Evolutionary conservation across 768 basidiomycete genomes (phyloP), one percentile per base, ranked within the genome.

Genomic region (Agaricus blazei): DNA sequence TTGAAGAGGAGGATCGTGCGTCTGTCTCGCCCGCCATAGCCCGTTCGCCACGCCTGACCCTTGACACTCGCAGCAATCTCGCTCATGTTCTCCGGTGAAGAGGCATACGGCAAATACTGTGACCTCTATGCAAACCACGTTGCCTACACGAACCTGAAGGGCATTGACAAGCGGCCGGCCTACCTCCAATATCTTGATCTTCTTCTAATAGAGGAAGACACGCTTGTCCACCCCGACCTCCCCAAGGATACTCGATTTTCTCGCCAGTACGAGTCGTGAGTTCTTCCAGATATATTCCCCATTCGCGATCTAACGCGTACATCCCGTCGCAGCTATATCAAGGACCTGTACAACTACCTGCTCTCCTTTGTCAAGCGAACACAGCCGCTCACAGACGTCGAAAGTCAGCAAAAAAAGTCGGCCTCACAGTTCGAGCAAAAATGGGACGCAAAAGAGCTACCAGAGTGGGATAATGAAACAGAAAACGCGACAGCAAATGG

Each of bases 181-280:
- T 99, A 99, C 71, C 78, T 98, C 45, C 93, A 94, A 68, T 99
- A 95, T 68, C 81, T 99, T 54, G 95, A 95, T 64, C 71, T 89
- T 50, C 78, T 98, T n/a, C 74, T 91, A 41, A 76, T 79, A 45
- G 79, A 84, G 24, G 78, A 87, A 65, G 74, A 75, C 14, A 78
- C 75, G 23, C 73, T 73, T 24, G 68, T 93, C 24, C 91, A 93
- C 66, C 63, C 68, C 48, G 88, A 93, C 60, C 72, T 93, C 51
- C 68, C 87, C 4, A 85, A 79, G 63, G 85, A 88, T 56, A 81
- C 78, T 27, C 81, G 86, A 27, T 73, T 75, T 48, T 78, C 82
- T 14, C 89, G 88, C 61, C 90, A 90, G 59, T 95, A 87, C 65
- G 90, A 93, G 67, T 71, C 67, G 91, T 93, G 60, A 53, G 88